Evolutionary conservation across 2,329 filamentous ascomycete species (phyloP).

Genomic region (Aspergillus japonicus): DNA sequence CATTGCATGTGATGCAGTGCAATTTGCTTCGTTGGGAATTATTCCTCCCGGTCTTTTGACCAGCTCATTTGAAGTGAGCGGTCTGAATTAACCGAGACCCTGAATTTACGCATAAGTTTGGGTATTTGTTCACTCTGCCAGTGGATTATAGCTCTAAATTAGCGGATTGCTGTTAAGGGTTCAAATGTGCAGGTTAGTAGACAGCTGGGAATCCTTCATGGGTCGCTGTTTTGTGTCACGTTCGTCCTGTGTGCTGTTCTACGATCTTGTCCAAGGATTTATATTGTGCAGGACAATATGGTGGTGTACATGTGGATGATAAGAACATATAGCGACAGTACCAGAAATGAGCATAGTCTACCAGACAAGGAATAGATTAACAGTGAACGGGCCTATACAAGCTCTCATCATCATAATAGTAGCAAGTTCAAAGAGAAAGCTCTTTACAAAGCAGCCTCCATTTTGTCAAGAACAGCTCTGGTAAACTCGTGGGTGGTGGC

Average conservation of each 20-base stretch:
- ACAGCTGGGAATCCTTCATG: background rate
- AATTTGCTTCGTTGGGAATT: background rate
- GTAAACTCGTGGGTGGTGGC: conserved; percentile 94
- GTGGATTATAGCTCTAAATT: background rate
- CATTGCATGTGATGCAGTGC: background rate
- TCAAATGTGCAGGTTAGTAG: background rate
- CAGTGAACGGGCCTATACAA: conserved; percentile 18
- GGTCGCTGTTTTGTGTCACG: background rate
- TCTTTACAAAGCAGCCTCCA: conserved; percentile 70
- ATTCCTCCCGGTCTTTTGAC: background rate
- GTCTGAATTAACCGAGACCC: background rate
- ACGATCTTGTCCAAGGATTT: conserved; percentile 7
- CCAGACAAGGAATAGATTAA: conserved; percentile 3
- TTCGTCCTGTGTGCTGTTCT: conserved; percentile 18
- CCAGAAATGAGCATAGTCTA: conserved; percentile 12
- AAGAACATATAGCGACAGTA: conserved; percentile 26
- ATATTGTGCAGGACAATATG: conserved; percentile 20
- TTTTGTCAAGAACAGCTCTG: conserved; percentile 87
- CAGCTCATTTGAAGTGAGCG: background rate
- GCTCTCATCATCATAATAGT: conserved; percentile 28
- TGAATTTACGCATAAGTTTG: background rate
- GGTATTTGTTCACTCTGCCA: background rate
- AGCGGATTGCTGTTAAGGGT: background rate
- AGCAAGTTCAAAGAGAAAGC: conserved; percentile 17
- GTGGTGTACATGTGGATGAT: conserved; percentile 25